phyloP scores from a whole-genome alignment of 208 protist species.

The Crithidia thermophila region DNA sequence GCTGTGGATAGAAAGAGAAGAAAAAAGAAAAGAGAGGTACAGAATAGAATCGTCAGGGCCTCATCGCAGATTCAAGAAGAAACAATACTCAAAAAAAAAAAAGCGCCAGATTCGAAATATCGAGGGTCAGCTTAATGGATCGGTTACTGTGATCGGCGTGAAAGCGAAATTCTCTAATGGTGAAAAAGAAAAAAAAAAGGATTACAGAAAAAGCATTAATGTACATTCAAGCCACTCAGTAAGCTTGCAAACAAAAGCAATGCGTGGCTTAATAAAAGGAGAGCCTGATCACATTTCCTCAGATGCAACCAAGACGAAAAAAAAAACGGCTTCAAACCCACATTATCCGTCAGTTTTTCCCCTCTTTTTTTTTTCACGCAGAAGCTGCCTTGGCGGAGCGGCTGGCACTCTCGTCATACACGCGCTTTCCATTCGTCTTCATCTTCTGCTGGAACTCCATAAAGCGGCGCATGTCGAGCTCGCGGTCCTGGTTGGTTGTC shows the following conservation, averaged over 20 bases:
- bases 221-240: too few relatives aligned
- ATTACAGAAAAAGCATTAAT: constrained; percentile 11
- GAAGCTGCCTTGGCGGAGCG: constrained; percentile 23
- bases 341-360: too few relatives aligned
- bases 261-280: too few relatives aligned
- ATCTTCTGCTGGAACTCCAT: constrained; percentile 76
- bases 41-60: too few relatives aligned
- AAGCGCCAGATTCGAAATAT: neutral
- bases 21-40: constrained; percentile 12
- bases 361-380: constrained; percentile 2
- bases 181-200: constrained; percentile 11
- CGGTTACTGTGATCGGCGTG: too few relatives aligned
- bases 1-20: neutral
- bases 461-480: constrained; percentile 72
- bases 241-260: too few relatives aligned
- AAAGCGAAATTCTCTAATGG: constrained; percentile 7
- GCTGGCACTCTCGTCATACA: constrained; percentile 56
- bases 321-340: too few relatives aligned
- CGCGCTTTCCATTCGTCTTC: constrained; percentile 53
- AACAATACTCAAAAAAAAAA: constrained; percentile 8
- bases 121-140: too few relatives aligned
- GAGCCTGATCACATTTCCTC: too few relatives aligned
- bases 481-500: constrained; percentile 82
- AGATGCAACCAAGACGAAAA: too few relatives aligned
- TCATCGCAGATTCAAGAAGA: too few relatives aligned